A percentile compares a stretch with the other conserved stretches of the same genome.
These are phyloP conservation scores for Nitzschia sp. DNA, from an alignment of 108 stramenopile genomes.

Conservation along the genomic window DNA sequence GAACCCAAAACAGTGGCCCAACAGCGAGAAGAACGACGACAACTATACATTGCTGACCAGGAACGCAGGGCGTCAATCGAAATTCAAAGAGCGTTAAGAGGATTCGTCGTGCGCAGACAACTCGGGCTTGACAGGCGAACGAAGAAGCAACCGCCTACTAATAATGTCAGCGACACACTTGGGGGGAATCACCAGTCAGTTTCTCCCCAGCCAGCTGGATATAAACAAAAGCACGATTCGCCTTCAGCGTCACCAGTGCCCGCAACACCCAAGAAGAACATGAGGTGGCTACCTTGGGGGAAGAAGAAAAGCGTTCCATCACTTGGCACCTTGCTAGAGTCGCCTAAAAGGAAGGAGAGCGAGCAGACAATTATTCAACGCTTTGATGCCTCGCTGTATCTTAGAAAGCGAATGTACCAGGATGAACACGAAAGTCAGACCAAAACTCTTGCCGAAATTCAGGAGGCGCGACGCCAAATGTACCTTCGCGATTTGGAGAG, in stretches of 20 bases:
- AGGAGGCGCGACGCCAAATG: conserved; percentile 13
- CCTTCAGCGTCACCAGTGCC: not conserved
- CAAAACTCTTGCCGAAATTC: conserved; percentile 9
- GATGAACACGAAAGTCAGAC: not conserved
- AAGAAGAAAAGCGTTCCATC: not conserved
- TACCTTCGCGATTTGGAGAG: conserved; percentile 20
- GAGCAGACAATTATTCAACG: not conserved
- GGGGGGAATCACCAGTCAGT: not conserved
- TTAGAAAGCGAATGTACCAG: conserved; percentile 13
- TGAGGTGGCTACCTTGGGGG: conserved; percentile 1
- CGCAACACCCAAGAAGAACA: not conserved
- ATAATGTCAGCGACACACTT: not conserved
- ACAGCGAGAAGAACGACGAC: not conserved
- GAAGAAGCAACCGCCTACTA: not conserved
- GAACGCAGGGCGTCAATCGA: conserved; percentile 2
- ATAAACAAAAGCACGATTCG: not conserved
- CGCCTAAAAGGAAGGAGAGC: not conserved
- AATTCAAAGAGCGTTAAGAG: conserved; percentile 10
- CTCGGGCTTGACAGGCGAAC: not conserved
- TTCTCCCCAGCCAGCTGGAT: not conserved
- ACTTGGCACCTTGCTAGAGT: not conserved
- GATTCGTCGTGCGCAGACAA: conserved; percentile 7
- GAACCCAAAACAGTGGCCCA: conserved; percentile 9
- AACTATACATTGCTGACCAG: not conserved
- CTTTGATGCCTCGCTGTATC: conserved; percentile 10